Evolutionary conservation across 495 filamentous ascomycete species (phyloP).

Genomic region (Sordaria brevicollis): DNA sequence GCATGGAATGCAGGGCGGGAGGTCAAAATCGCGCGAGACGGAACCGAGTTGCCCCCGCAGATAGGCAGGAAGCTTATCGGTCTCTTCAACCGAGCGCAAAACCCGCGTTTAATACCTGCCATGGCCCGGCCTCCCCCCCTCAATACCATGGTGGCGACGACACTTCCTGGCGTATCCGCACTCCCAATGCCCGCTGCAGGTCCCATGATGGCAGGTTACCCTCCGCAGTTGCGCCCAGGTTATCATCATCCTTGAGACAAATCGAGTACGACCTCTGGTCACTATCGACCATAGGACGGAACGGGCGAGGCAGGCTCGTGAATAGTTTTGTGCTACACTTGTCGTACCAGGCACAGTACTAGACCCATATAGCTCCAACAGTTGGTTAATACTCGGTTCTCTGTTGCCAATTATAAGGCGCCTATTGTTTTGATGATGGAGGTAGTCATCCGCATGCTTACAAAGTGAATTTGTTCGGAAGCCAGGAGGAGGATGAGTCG

Average conservation of each 20-base stretch:
- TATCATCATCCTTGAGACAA: neutral
- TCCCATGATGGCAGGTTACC: slow-evolving; percentile 2
- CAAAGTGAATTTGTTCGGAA: neutral
- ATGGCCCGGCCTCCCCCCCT: slow-evolving; percentile 3
- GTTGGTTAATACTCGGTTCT: neutral
- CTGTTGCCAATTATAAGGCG: neutral
- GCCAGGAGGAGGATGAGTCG: neutral
- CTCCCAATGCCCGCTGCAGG: slow-evolving; percentile 5
- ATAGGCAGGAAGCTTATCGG: slow-evolving; percentile 69
- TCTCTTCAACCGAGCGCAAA: slow-evolving; percentile 58
- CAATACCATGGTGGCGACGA: slow-evolving; percentile 4
- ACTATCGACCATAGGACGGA: neutral
- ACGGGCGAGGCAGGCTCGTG: neutral
- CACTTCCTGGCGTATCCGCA: neutral
- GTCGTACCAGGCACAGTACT: neutral
- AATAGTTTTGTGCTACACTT: neutral
- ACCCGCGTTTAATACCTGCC: slow-evolving; percentile 22
- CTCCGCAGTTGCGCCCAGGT: neutral
- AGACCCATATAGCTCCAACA: neutral
- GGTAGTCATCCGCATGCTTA: neutral
- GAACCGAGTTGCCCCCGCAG: slow-evolving; percentile 81
- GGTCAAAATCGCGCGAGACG: slow-evolving; percentile 93
- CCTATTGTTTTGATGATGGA: neutral
- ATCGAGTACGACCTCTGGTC: neutral
- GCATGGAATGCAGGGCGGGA: slow-evolving; percentile 94